Evolutionary conservation across 345 rosid species (phyloP).

Genomic region (Raphanus raphanistrum): DNA sequence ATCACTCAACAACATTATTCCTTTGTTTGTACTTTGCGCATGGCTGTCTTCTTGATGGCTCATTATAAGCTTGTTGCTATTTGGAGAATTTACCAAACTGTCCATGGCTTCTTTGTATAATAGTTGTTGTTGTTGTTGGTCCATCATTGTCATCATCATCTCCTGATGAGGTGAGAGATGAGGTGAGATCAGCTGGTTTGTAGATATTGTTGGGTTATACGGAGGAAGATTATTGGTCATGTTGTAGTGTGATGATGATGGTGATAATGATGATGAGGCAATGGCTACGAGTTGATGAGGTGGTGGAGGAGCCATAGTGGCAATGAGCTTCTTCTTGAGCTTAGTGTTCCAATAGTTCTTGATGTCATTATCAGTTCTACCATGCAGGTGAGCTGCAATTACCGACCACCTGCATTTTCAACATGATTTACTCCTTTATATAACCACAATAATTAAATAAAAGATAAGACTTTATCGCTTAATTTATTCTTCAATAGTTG

Average conservation of each 20-base stretch:
- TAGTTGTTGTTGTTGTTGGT: constrained; percentile 38
- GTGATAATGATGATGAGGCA: constrained; percentile 37
- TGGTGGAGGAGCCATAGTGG: constrained; percentile 31
- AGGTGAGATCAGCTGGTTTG: constrained; percentile 40
- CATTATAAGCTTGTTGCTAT: constrained; percentile 26
- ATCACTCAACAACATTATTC: constrained; percentile 38
- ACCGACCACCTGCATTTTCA: constrained; percentile 67
- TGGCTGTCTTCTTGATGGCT: constrained; percentile 44
- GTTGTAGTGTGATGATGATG: constrained; percentile 38
- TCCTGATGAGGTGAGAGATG: constrained; percentile 37
- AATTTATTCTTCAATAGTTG: constrained; percentile 7
- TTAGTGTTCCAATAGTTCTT: constrained; percentile 96
- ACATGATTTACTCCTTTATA: background rate
- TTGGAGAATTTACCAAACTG: constrained; percentile 30
- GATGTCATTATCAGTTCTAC: constrained; percentile 90
- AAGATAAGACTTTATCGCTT: background rate
- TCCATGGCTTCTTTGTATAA: constrained; percentile 37
- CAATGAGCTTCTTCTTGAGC: constrained; percentile 78
- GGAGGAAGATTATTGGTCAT: constrained; percentile 31
- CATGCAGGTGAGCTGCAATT: constrained; percentile 85
- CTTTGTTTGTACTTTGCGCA: constrained; percentile 42
- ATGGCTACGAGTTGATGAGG: constrained; percentile 30
- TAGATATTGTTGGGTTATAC: constrained; percentile 40
- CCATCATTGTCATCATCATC: constrained; percentile 44
- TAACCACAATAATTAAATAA: background rate